Evolutionary conservation across 768 basidiomycete species (phyloP).

Genomic region (Lentinula lateritia): DNA sequence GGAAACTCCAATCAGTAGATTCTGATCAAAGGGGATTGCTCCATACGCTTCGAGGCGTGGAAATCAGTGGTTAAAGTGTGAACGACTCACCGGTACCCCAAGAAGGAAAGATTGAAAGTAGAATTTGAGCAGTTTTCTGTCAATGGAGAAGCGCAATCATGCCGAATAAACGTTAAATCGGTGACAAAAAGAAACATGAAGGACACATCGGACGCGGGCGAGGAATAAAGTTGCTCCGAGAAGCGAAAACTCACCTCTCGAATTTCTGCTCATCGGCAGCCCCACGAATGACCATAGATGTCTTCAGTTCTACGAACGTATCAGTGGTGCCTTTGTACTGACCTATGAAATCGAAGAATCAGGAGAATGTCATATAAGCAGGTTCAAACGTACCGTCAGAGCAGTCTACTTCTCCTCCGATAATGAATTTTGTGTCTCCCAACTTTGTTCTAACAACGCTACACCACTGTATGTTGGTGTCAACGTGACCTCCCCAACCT

Average conservation of each 20-base stretch:
- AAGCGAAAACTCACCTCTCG: constrained; percentile 54
- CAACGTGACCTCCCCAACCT: constrained; percentile 77
- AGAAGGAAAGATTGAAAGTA: constrained; percentile 90
- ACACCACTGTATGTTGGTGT: constrained; percentile 91
- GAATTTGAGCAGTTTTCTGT: constrained; percentile 85
- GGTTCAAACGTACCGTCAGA: constrained; percentile 51
- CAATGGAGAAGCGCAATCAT: neutral
- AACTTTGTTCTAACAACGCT: constrained; percentile 84
- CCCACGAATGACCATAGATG: constrained; percentile 66
- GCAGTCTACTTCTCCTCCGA: constrained; percentile 92
- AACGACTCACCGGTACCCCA: constrained; percentile 70
- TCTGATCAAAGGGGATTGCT: neutral
- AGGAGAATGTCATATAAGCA: neutral
- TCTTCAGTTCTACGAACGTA: constrained; percentile 83
- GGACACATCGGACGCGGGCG: neutral
- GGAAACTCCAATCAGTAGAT: neutral
- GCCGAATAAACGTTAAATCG: no score
- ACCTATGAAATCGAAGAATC: constrained; percentile 31
- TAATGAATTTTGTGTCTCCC: constrained; percentile 61
- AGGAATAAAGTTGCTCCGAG: constrained; percentile 1
- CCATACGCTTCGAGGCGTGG: neutral
- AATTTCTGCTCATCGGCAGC: constrained; percentile 64
- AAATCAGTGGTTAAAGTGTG: neutral
- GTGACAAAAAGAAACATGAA: neutral
- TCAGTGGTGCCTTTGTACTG: constrained; percentile 56